Evolutionary conservation across 441 rosid genomes (phyloP).

Genomic region (Gossypium aridum): DNA sequence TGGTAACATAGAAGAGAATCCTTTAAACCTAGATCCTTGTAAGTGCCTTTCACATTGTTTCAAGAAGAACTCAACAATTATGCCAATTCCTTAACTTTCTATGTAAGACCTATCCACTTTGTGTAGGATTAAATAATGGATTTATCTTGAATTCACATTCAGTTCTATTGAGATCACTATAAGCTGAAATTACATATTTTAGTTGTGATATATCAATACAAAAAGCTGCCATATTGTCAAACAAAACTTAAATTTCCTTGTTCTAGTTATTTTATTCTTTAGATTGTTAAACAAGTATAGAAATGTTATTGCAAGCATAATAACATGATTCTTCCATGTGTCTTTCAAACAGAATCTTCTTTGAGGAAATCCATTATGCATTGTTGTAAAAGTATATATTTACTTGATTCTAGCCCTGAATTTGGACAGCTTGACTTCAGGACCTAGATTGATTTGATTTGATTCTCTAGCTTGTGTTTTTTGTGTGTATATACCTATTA

Average conservation of each 20-base stretch:
- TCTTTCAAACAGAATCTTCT: neutral
- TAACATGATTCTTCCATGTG: neutral
- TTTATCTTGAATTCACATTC: neutral
- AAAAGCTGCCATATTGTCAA: neutral
- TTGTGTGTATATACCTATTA: neutral
- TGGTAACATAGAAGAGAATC: neutral
- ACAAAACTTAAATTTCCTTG: neutral
- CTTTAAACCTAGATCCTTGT: neutral
- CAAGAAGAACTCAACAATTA: neutral
- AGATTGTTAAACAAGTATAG: neutral
- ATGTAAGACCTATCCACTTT: neutral
- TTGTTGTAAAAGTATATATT: neutral
- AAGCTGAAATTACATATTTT: neutral
- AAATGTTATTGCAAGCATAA: neutral
- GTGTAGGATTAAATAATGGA: neutral
- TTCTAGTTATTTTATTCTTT: neutral
- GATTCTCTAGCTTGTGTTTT: neutral
- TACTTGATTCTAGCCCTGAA: neutral
- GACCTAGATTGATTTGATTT: neutral
- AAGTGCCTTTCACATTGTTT: neutral
- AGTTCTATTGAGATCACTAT: neutral
- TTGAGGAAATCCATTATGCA: neutral
- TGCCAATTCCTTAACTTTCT: neutral
- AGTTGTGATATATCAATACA: neutral
- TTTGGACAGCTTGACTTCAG: neutral